A percentile compares a stretch with the other conserved stretches of the same genome.
Conservation (phyloP, 257 asterid species). For the Solanum corneliomulleri region DNA sequence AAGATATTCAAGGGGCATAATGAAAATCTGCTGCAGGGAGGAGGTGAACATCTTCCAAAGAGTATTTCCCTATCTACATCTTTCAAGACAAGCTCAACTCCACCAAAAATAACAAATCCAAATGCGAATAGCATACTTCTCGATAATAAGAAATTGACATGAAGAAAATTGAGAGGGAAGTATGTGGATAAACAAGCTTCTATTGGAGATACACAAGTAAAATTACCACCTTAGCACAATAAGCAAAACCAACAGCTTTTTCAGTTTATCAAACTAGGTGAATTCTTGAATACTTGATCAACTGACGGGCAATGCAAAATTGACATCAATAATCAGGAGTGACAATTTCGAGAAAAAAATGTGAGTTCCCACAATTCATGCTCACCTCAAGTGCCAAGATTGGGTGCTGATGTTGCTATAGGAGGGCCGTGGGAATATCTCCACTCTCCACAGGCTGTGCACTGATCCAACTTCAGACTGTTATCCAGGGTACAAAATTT, state of each 20-base stretch:
- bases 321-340: background rate
- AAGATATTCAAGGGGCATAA: background rate
- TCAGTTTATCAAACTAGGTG: background rate
- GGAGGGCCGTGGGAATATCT: slow-evolving; percentile 71
- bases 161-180: background rate
- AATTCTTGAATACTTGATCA: background rate
- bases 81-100: background rate
- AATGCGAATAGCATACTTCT: background rate
- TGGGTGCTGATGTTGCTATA: slow-evolving; percentile 39
- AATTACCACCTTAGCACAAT: background rate
- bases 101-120: background rate
- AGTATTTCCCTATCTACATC: background rate
- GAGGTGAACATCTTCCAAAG: background rate
- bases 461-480: slow-evolving; percentile 43
- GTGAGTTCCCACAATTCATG: background rate
- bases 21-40: background rate
- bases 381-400: slow-evolving; percentile 48
- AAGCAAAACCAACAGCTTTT: background rate
- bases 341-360: background rate
- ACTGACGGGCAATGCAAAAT: background rate
- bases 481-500: slow-evolving; percentile 72
- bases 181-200: background rate
- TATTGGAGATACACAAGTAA: background rate
- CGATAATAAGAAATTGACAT: background rate
- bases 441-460: slow-evolving; percentile 70